Evolutionary conservation across 768 basidiomycete species (phyloP).

Genomic region (Rhodotorula toruloides): DNA sequence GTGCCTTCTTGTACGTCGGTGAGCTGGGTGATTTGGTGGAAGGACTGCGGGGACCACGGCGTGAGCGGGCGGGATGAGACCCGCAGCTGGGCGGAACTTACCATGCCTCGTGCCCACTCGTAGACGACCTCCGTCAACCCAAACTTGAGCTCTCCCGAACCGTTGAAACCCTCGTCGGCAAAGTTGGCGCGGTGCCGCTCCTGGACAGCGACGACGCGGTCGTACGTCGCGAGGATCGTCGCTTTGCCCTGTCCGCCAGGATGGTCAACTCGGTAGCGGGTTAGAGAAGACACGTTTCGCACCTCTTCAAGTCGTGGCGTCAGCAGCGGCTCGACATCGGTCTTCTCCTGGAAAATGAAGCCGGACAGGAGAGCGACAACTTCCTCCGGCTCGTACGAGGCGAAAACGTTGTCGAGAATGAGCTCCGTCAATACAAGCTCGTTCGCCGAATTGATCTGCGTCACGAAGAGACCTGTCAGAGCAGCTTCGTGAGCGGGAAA

Average conservation of each 20-base stretch:
- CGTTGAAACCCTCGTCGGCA: conserved; percentile 47
- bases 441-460: conserved; percentile 93
- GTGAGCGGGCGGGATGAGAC: neutral
- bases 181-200: conserved; percentile 72
- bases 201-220: conserved; percentile 74
- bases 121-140: conserved; percentile 95
- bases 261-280: neutral
- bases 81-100: conserved; percentile 47
- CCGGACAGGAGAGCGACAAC: conserved; percentile 91
- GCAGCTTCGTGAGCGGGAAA: neutral
- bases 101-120: conserved; percentile 99
- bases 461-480: neutral
- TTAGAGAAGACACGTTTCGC: conserved; percentile 2
- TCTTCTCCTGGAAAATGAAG: conserved; percentile 98
- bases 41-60: too few relatives aligned
- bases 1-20: conserved; percentile 97
- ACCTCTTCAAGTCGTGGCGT: conserved; percentile 67
- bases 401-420: conserved; percentile 90
- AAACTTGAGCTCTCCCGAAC: conserved; percentile 64
- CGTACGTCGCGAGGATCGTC: conserved; percentile 68
- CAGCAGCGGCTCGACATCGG: conserved; percentile 77
- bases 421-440: conserved; percentile 94
- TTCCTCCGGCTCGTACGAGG: conserved; percentile 85
- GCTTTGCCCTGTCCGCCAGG: conserved; percentile 56
- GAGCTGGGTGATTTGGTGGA: conserved; percentile 83